Percentiles rank a stretch among this genome's conserved stretches.
phyloP scores from a whole-genome alignment of 1,139 yeast species.

The Wickerhamomyces sp. region DNA sequence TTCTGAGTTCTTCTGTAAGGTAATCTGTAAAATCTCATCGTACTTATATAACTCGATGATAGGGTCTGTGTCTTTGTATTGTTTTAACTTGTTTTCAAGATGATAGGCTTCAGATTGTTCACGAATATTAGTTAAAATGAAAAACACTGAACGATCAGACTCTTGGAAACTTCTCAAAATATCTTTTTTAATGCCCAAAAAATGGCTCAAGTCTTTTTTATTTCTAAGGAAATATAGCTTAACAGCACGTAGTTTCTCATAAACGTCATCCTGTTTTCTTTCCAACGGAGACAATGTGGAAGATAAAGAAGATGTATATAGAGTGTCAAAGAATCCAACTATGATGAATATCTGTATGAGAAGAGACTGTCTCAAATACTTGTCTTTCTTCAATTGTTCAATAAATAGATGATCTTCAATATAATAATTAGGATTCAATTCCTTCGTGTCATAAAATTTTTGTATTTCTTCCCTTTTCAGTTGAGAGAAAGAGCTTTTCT shows the following conservation, averaged over 20 bases:
- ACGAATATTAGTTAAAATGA: background rate
- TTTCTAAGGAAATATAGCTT: background rate
- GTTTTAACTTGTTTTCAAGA: constrained; percentile 6
- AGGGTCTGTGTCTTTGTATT: constrained; percentile 1
- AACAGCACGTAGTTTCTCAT: constrained; percentile 1
- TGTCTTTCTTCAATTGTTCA: constrained; percentile 15
- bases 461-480: constrained; percentile 7
- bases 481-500: constrained; percentile 6
- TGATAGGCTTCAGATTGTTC: constrained; percentile 6
- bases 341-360: constrained; percentile 11
- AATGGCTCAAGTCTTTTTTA: background rate
- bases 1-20: constrained; percentile 4
- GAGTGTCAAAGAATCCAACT: constrained; percentile 3
- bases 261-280: background rate
- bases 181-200: constrained; percentile 2
- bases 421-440: constrained; percentile 14
- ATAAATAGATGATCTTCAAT: constrained; percentile 12
- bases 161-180: background rate
- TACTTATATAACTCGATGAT: constrained; percentile 3
- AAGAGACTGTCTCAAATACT: constrained; percentile 11
- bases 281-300: background rate
- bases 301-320: background rate
- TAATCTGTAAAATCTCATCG: constrained; percentile 4
- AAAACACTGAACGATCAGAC: background rate
- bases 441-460: constrained; percentile 10